A percentile compares a stretch with the other conserved stretches of the same genome.
phyloP scores from a whole-genome alignment of 2,329 filamentous ascomycete species.

The Diplodia seriata region DNA sequence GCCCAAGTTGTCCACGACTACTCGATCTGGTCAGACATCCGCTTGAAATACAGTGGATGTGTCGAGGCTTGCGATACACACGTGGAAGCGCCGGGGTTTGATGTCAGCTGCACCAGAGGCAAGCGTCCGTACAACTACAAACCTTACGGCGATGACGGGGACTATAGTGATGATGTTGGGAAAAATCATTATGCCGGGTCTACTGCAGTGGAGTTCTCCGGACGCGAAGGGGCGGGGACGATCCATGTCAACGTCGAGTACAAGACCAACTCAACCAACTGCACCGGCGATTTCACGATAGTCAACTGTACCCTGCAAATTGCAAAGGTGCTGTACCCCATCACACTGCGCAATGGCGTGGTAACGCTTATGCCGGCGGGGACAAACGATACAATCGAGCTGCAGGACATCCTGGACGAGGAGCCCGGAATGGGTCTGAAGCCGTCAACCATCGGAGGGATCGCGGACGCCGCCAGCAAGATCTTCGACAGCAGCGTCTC shows the following conservation, averaged over 20 bases:
- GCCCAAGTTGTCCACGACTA: not conserved
- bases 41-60: not conserved
- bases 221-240: too few relatives aligned
- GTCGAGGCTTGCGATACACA: not conserved
- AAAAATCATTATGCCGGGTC: too few relatives aligned
- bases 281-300: not conserved
- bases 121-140: not conserved
- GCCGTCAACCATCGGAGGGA: not conserved
- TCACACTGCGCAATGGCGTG: not conserved
- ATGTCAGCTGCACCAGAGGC: not conserved
- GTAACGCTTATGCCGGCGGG: not conserved
- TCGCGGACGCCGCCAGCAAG: not conserved
- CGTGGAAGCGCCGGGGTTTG: not conserved
- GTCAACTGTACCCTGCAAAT: not conserved
- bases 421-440: not conserved
- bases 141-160: too few relatives aligned
- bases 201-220: not conserved
- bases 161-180: accelerated
- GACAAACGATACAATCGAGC: not conserved
- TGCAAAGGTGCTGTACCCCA: not conserved
- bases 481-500: not conserved
- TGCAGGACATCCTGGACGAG: too few relatives aligned
- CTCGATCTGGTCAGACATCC: not conserved
- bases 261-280: not conserved
- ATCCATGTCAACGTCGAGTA: not conserved